A percentile compares a stretch with the other conserved stretches of the same genome.
Evolutionary conservation across 2,329 filamentous ascomycete genomes (phyloP).

Genomic region (Sporothrix globosa): DNA sequence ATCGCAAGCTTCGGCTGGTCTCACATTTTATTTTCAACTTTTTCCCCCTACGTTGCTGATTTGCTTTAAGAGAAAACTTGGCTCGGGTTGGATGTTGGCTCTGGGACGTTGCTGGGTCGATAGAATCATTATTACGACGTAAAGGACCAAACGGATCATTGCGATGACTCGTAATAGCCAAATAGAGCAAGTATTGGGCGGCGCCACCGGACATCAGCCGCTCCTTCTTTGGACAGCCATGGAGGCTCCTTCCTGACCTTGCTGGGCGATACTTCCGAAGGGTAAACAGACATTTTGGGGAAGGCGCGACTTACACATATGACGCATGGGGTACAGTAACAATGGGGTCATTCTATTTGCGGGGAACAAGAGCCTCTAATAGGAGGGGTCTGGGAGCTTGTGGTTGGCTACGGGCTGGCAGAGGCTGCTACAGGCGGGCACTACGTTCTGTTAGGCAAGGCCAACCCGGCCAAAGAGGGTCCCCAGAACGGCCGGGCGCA

Average conservation of each 20-base stretch:
- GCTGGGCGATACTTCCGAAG: not conserved
- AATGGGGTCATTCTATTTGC: not conserved
- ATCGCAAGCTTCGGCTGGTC: not conserved
- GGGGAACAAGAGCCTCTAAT: not conserved
- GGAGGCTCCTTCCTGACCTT: not conserved
- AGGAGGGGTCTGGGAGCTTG: not conserved
- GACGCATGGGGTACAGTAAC: not conserved
- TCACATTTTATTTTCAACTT: not conserved
- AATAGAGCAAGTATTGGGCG: not conserved
- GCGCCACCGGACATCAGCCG: conserved; percentile 7
- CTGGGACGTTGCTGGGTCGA: conserved; percentile 22
- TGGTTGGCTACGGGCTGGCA: not conserved
- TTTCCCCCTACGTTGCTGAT: not conserved
- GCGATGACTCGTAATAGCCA: too few relatives aligned
- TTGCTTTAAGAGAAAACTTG: too few relatives aligned
- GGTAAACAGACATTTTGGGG: not conserved
- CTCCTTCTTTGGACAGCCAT: not conserved
- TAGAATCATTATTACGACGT: conserved; percentile 11
- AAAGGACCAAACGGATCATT: not conserved
- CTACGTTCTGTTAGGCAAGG: not conserved
- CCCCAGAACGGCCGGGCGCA: not conserved
- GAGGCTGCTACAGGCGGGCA: not conserved
- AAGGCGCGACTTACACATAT: not conserved
- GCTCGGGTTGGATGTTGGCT: not conserved
- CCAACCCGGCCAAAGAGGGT: not conserved